A percentile compares a stretch with the other conserved stretches of the same genome.
phyloP scores from a whole-genome alignment of 1,284 basidiomycete species.

The Rhodotorula sp. region DNA sequence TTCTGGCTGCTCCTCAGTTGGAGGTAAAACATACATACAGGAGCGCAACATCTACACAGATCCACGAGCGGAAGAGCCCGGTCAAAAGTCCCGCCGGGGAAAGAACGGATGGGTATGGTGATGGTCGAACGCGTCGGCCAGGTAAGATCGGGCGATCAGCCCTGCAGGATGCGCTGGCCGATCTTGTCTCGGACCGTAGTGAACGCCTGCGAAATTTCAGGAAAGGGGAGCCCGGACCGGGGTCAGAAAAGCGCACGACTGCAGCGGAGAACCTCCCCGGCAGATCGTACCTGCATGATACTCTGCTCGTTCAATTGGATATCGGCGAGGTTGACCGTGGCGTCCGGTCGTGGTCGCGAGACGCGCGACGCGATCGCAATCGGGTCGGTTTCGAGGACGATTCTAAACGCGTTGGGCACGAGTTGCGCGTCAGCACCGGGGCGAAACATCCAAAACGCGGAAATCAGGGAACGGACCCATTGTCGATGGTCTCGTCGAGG shows the following conservation, averaged over 20 bases:
- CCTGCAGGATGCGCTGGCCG: constrained; percentile 58
- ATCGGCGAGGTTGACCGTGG: constrained; percentile 63
- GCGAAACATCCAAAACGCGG: background rate
- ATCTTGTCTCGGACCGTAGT: constrained; percentile 82
- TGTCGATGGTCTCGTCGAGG: constrained; percentile 95
- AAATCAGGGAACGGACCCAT: constrained; percentile 63
- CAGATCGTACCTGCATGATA: constrained; percentile 70
- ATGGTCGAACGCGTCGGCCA: background rate
- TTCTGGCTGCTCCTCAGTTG: too few species aligned
- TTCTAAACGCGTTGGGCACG: constrained; percentile 56
- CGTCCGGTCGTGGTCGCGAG: constrained; percentile 86
- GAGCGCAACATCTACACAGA: too few species aligned
- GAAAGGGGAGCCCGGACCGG: background rate
- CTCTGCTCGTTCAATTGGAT: constrained; percentile 99
- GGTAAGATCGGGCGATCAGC: background rate
- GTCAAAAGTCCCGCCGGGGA: too few species aligned
- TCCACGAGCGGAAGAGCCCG: too few species aligned
- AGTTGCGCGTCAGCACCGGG: background rate
- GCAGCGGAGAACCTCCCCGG: too few species aligned
- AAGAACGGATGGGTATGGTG: too few species aligned
- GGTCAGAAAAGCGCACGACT: background rate
- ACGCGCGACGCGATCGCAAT: constrained; percentile 93
- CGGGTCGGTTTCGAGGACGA: constrained; percentile 95
- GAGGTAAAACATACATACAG: too few species aligned
- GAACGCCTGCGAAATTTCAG: constrained; percentile 49